Conservation (phyloP, 208 protist genomes). For the Leishmania turanica region DNA sequence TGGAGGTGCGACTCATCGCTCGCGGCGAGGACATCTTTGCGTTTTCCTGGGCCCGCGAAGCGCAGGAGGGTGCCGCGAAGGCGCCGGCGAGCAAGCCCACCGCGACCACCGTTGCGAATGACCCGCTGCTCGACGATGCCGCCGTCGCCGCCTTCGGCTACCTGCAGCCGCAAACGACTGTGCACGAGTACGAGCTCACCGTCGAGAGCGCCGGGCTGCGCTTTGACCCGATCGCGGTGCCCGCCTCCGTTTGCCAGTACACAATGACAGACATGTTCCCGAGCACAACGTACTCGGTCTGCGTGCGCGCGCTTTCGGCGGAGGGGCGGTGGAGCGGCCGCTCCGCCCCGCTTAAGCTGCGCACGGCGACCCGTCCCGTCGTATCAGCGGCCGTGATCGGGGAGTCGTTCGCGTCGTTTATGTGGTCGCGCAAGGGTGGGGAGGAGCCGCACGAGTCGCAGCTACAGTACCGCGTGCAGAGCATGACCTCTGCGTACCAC, state of each 20-base stretch:
- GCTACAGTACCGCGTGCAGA: slow-evolving; percentile 74
- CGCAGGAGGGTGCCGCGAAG: not conserved
- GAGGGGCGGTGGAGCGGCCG: slow-evolving; percentile 76
- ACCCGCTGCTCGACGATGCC: not conserved
- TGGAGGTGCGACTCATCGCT: slow-evolving; percentile 50
- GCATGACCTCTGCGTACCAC: slow-evolving; percentile 49
- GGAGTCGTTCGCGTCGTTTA: slow-evolving; percentile 84
- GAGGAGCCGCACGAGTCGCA: slow-evolving; percentile 60
- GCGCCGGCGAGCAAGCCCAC: slow-evolving; percentile 17
- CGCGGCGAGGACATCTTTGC: slow-evolving; percentile 86
- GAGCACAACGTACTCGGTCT: slow-evolving; percentile 71
- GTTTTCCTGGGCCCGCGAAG: slow-evolving; percentile 55
- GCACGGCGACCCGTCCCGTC: slow-evolving; percentile 59
- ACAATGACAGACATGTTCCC: slow-evolving; percentile 66
- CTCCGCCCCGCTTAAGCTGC: slow-evolving; percentile 61
- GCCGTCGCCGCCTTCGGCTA: slow-evolving; percentile 18
- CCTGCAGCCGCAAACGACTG: slow-evolving; percentile 22
- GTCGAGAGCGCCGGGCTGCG: slow-evolving; percentile 28
- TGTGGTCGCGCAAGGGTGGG: slow-evolving; percentile 55
- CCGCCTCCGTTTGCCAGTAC: slow-evolving; percentile 39
- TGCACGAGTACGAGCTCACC: slow-evolving; percentile 38
- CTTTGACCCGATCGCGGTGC: slow-evolving; percentile 28
- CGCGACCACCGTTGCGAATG: not conserved
- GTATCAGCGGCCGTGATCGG: slow-evolving; percentile 57
- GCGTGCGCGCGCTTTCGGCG: slow-evolving; percentile 64